Evolutionary conservation across 2,329 filamentous ascomycete genomes (phyloP).

Genomic region (Alternaria atra): DNA sequence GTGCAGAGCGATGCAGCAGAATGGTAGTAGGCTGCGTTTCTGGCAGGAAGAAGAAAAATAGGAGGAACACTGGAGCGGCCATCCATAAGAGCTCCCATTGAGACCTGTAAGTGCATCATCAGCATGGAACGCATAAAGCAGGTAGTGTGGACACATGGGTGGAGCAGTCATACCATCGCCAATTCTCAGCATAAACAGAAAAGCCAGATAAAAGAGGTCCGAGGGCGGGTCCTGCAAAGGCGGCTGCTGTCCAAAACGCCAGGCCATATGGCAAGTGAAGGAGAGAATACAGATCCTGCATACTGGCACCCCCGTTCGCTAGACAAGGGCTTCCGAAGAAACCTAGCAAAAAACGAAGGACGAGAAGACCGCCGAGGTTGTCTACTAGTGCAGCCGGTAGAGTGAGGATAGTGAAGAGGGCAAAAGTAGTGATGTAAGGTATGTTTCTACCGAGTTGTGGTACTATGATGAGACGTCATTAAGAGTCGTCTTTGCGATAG

Average conservation of each 20-base stretch:
- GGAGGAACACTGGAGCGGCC: constrained; percentile 72
- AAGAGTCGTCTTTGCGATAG: not conserved
- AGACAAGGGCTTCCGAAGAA: constrained; percentile 53
- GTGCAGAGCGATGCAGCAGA: constrained; percentile 73
- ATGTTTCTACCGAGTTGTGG: constrained; percentile 67
- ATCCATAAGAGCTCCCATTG: constrained; percentile 89
- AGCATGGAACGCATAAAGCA: not conserved
- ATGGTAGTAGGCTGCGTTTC: constrained; percentile 88
- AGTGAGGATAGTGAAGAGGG: constrained; percentile 72
- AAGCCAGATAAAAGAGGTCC: constrained; percentile 75
- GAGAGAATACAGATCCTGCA: constrained; percentile 52
- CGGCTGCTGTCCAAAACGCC: constrained; percentile 56
- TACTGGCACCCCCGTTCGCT: constrained; percentile 50
- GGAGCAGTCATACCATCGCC: constrained; percentile 69
- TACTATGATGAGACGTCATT: not conserved
- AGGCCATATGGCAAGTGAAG: constrained; percentile 57
- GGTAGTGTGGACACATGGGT: rapidly evolving
- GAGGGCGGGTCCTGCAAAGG: constrained; percentile 70
- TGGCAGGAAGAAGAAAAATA: constrained; percentile 85
- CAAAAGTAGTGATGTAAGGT: constrained; percentile 73
- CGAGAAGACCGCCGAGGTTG: constrained; percentile 71
- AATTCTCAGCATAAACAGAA: constrained; percentile 73
- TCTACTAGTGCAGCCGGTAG: constrained; percentile 70
- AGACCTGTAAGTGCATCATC: constrained; percentile 48
- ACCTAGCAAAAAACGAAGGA: constrained; percentile 56